These are phyloP conservation scores for Eutrema yunnanense DNA, from an alignment of 345 rosid species.

Conservation along the genomic window DNA sequence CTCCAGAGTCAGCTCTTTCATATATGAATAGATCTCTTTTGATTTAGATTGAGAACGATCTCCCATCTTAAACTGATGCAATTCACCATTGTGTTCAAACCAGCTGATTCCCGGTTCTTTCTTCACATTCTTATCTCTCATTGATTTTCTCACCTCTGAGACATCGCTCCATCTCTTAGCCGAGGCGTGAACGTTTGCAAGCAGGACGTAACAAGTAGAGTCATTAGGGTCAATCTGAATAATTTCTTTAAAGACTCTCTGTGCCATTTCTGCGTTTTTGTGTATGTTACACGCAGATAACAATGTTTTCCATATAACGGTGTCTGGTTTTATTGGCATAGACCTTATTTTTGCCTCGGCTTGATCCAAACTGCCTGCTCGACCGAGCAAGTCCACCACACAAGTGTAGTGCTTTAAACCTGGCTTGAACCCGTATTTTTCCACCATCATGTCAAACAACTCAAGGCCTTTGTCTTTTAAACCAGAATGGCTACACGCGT, in stretches of 20 bases:
- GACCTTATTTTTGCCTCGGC: conserved; percentile 64
- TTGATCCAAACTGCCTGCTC: conserved; percentile 54
- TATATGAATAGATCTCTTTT: conserved; percentile 48
- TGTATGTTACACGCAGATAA: conserved; percentile 65
- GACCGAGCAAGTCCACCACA: conserved; percentile 66
- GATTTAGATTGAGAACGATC: conserved; percentile 57
- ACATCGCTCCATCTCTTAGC: conserved; percentile 60
- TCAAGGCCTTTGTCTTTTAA: conserved; percentile 59
- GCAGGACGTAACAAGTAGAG: conserved; percentile 65
- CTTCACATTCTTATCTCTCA: conserved; percentile 63
- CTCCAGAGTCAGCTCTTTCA: conserved; percentile 53
- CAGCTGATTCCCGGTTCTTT: conserved; percentile 83
- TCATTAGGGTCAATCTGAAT: conserved; percentile 54
- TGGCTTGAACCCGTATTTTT: conserved; percentile 44
- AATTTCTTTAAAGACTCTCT: conserved; percentile 48
- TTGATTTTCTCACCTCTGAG: conserved; percentile 51
- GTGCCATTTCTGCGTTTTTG: conserved; percentile 55
- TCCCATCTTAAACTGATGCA: conserved; percentile 54
- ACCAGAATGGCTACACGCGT: conserved; percentile 81
- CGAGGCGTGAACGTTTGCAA: conserved; percentile 61
- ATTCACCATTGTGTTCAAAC: conserved; percentile 57
- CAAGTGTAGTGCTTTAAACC: conserved; percentile 59
- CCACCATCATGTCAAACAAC: conserved; percentile 49
- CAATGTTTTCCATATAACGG: conserved; percentile 70
- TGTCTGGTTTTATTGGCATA: conserved; percentile 56